Percentiles rank a stretch among this genome's conserved stretches.
phyloP scores from a whole-genome alignment of 352 stramenopile species.

The Peronospora farinosa region DNA sequence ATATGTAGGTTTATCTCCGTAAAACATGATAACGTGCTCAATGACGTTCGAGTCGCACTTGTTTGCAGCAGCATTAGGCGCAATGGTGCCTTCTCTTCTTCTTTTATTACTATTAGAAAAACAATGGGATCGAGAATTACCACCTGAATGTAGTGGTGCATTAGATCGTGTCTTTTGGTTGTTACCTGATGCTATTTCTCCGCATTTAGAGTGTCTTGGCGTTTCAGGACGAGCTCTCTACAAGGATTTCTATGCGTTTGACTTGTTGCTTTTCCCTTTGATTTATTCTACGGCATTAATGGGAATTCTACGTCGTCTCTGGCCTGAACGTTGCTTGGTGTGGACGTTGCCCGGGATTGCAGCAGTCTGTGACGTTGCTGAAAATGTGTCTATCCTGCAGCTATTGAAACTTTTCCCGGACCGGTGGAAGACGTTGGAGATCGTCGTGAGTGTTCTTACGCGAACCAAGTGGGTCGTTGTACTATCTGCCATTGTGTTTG shows the following conservation, averaged over 20 bases:
- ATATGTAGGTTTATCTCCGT: not conserved
- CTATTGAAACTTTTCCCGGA: slow-evolving; percentile 36
- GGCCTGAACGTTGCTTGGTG: slow-evolving; percentile 16
- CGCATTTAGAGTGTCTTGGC: slow-evolving; percentile 38
- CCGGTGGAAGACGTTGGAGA: slow-evolving; percentile 23
- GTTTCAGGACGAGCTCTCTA: slow-evolving; percentile 29
- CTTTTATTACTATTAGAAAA: slow-evolving; percentile 28
- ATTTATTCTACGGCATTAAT: slow-evolving; percentile 34
- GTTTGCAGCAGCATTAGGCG: slow-evolving; percentile 30
- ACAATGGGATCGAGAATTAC: slow-evolving; percentile 29
- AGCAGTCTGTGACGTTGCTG: slow-evolving; percentile 31
- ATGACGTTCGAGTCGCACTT: slow-evolving; percentile 28
- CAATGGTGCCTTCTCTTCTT: slow-evolving; percentile 35
- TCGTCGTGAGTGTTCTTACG: slow-evolving; percentile 27
- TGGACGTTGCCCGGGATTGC: slow-evolving; percentile 26
- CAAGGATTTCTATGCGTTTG: slow-evolving; percentile 39
- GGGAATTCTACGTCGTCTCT: slow-evolving; percentile 28
- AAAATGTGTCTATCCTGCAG: slow-evolving; percentile 42
- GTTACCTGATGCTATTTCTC: slow-evolving; percentile 17
- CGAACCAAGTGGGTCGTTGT: slow-evolving; percentile 36
- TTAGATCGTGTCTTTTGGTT: slow-evolving; percentile 38
- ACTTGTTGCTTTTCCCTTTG: slow-evolving; percentile 44
- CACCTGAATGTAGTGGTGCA: slow-evolving; percentile 30
- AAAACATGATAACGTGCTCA: no score
- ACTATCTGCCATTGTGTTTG: slow-evolving; percentile 15